phyloP scores from a whole-genome alignment of 2,329 filamentous ascomycete genomes.

The Cadophora malorum region DNA sequence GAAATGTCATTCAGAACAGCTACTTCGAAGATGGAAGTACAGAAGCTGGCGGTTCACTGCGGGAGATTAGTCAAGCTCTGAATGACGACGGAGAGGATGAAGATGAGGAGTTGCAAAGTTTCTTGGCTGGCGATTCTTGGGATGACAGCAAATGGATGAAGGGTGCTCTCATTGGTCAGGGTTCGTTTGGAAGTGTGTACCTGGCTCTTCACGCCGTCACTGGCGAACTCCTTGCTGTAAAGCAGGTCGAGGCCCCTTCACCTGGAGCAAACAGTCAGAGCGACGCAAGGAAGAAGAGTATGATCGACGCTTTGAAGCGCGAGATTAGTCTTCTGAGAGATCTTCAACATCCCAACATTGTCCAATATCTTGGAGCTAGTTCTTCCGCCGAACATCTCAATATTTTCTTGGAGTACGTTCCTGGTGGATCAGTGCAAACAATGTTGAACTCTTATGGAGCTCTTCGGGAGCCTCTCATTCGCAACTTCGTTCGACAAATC shows the following conservation, averaged over 20 bases:
- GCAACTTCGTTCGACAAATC: slow-evolving; percentile 97
- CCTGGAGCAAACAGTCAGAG: slow-evolving; percentile 79
- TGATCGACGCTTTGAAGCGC: slow-evolving; percentile 96
- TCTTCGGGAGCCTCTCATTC: slow-evolving; percentile 88
- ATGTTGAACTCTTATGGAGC: slow-evolving; percentile 99
- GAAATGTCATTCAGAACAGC: slow-evolving; percentile 72
- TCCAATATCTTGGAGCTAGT: slow-evolving; percentile 95
- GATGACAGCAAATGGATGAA: slow-evolving; percentile 99
- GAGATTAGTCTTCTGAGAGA: slow-evolving; percentile 95
- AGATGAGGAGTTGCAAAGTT: slow-evolving; percentile 88
- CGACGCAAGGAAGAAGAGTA: slow-evolving; percentile 92
- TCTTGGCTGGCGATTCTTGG: slow-evolving; percentile 91
- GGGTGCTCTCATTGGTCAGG: slow-evolving; percentile 94
- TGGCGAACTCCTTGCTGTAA: slow-evolving; percentile 96
- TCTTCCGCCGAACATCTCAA: slow-evolving; percentile 91
- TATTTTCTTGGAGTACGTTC: slow-evolving; percentile 99
- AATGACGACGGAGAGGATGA: slow-evolving; percentile 91
- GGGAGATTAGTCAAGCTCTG: slow-evolving; percentile 84
- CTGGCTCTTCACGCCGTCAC: slow-evolving; percentile 94
- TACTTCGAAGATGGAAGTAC: slow-evolving; percentile 85
- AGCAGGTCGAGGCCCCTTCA: slow-evolving; percentile 92
- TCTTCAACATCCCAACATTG: slow-evolving; percentile 94
- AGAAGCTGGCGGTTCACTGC: slow-evolving; percentile 75
- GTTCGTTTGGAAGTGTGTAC: slow-evolving; percentile 95
- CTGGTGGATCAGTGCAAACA: slow-evolving; percentile 94